Evolutionary conservation across 2,329 filamentous ascomycete species (phyloP).

Genomic region (Verticillium alfalfae): DNA sequence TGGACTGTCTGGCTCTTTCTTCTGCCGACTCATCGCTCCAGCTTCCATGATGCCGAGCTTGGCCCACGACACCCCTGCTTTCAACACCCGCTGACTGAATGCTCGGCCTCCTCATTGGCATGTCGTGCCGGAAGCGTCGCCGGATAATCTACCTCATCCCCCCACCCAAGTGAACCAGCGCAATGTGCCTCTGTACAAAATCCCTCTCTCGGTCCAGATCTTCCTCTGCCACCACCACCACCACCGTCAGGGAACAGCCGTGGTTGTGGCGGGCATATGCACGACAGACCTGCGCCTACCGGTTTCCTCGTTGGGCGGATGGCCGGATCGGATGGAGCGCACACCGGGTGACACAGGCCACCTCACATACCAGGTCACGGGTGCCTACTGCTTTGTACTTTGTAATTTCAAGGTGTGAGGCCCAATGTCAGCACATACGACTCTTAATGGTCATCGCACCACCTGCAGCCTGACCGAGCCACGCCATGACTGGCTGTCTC

Average conservation of each 20-base stretch:
- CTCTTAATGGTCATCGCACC: not conserved
- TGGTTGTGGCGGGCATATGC: slow-evolving; percentile 9
- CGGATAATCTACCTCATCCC: not conserved
- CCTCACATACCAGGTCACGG: not conserved
- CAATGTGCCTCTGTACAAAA: not conserved
- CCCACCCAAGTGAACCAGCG: not conserved
- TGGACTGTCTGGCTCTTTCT: not conserved
- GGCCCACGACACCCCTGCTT: not conserved
- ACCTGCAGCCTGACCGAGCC: not conserved
- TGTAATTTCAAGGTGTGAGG: too few relatives aligned
- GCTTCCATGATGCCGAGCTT: not conserved
- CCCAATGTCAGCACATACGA: not conserved
- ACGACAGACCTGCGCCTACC: slow-evolving; percentile 12
- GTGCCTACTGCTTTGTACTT: not conserved
- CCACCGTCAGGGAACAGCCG: not conserved
- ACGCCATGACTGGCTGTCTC: not conserved
- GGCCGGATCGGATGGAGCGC: not conserved
- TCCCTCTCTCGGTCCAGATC: not conserved
- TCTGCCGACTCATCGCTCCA: not conserved
- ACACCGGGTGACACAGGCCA: not conserved
- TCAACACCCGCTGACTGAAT: not conserved
- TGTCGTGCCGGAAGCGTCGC: not conserved
- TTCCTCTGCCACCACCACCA: not conserved
- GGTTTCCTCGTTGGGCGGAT: not conserved
- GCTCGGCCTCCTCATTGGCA: not conserved